These are phyloP conservation scores for Hypoxylon trugodes DNA, from an alignment of 495 filamentous ascomycete genomes.

Conservation along the genomic window DNA sequence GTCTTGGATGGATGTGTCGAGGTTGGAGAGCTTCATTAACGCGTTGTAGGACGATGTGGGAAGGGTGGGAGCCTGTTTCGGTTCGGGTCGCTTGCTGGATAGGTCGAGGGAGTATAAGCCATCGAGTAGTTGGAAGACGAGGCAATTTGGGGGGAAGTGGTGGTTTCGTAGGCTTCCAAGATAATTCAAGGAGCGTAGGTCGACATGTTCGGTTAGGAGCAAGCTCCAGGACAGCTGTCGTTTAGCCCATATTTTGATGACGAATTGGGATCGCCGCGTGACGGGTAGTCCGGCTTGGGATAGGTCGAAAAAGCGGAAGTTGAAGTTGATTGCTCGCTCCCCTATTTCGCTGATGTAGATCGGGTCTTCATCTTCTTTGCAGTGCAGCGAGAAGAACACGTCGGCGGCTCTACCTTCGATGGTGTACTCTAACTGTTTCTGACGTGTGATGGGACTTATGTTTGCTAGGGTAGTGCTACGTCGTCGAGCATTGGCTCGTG, in stretches of 20 bases:
- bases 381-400: constrained; percentile 88
- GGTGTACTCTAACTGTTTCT: constrained; percentile 79
- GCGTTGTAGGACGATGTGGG: constrained; percentile 87
- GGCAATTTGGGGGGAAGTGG: constrained; percentile 82
- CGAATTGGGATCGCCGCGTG: constrained; percentile 69
- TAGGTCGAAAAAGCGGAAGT: constrained; percentile 87
- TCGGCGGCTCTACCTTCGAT: constrained; percentile 79
- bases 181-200: constrained; percentile 77
- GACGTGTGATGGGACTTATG: constrained; percentile 70
- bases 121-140: constrained; percentile 88
- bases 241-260: constrained; percentile 81
- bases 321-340: constrained; percentile 85
- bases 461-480: constrained; percentile 76
- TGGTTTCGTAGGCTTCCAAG: constrained; percentile 81
- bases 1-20: constrained; percentile 94
- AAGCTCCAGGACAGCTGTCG: constrained; percentile 66
- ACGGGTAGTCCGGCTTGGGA: constrained; percentile 69
- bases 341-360: constrained; percentile 90
- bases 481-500: constrained; percentile 57
- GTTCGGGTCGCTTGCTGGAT: constrained; percentile 53
- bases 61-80: constrained; percentile 53
- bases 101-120: constrained; percentile 80
- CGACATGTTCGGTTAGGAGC: constrained; percentile 75
- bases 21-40: constrained; percentile 85
- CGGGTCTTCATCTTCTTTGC: constrained; percentile 69